These are phyloP conservation scores for Elsinoe batatas DNA, from an alignment of 2,329 filamentous ascomycete species.

Conservation along the genomic window DNA sequence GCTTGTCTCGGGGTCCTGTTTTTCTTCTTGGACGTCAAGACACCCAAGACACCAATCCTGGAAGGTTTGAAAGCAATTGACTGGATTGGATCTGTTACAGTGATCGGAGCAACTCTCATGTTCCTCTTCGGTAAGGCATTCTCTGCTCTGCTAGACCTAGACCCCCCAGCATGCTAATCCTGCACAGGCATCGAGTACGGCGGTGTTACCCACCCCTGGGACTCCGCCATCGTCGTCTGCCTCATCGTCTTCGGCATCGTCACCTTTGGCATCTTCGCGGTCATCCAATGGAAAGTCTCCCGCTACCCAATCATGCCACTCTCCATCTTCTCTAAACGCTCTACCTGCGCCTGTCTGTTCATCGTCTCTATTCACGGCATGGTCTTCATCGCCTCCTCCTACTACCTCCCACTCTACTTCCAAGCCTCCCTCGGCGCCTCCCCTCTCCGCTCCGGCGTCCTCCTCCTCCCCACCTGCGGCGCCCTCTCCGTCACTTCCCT, in stretches of 20 bases:
- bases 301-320: slow-evolving; percentile 70
- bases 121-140: slow-evolving; percentile 52
- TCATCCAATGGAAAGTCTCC: slow-evolving; percentile 65
- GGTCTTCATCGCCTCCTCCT: slow-evolving; percentile 66
- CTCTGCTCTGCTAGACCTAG: no score
- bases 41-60: slow-evolving; percentile 52
- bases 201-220: slow-evolving; percentile 65
- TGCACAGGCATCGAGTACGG: slow-evolving; percentile 61
- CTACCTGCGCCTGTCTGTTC: slow-evolving; percentile 55
- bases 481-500: slow-evolving; percentile 26
- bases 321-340: slow-evolving; percentile 55
- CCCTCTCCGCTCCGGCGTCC: slow-evolving; percentile 64
- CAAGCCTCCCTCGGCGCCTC: slow-evolving; percentile 61
- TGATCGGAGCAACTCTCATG: slow-evolving; percentile 75
- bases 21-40: slow-evolving; percentile 57
- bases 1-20: slow-evolving; percentile 48
- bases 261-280: slow-evolving; percentile 48
- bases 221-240: slow-evolving; percentile 52
- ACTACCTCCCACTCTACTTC: slow-evolving; percentile 80
- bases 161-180: no score
- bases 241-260: slow-evolving; percentile 16
- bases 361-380: slow-evolving; percentile 65
- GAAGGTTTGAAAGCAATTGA: slow-evolving; percentile 56
- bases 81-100: slow-evolving; percentile 54
- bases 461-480: slow-evolving; percentile 28